Conservation (phyloP, 129 eudicot genomes). For the Lonicera japonica region DNA sequence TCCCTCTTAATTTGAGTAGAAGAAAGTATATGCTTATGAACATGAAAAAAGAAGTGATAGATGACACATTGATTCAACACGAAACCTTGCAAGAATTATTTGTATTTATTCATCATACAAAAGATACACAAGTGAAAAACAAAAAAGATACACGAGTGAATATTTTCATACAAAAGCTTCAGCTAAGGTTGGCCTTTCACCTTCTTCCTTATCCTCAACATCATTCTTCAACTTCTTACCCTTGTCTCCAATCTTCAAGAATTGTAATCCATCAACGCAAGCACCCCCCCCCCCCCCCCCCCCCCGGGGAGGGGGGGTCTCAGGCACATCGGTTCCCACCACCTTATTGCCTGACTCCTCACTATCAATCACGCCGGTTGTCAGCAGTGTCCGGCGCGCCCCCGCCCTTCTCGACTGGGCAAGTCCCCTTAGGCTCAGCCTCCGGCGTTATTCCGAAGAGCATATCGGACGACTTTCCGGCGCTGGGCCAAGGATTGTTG, state of each 20-base stretch:
- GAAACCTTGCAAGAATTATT: background rate
- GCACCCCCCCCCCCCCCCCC: constrained; percentile 35
- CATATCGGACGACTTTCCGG: constrained; percentile 29
- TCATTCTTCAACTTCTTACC: constrained; percentile 19
- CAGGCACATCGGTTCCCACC: constrained; percentile 31
- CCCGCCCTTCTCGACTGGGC: constrained; percentile 54
- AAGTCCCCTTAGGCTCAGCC: constrained; percentile 25
- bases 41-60: too few species aligned
- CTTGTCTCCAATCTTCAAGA: constrained; percentile 55
- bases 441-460: constrained; percentile 40
- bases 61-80: too few species aligned
- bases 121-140: background rate
- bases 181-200: constrained; percentile 36
- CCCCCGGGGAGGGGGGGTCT: too few species aligned
- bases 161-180: constrained; percentile 46
- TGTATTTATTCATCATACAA: background rate
- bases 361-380: constrained; percentile 27
- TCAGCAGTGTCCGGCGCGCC: constrained; percentile 35
- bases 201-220: constrained; percentile 27
- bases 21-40: too few species aligned
- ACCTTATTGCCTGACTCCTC: constrained; percentile 31
- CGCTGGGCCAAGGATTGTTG: constrained; percentile 43
- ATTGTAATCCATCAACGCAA: constrained; percentile 58
- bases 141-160: background rate
- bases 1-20: too few species aligned